Conservation (phyloP, 176 grass and related monocot species). For the Pharus latifolius region DNA sequence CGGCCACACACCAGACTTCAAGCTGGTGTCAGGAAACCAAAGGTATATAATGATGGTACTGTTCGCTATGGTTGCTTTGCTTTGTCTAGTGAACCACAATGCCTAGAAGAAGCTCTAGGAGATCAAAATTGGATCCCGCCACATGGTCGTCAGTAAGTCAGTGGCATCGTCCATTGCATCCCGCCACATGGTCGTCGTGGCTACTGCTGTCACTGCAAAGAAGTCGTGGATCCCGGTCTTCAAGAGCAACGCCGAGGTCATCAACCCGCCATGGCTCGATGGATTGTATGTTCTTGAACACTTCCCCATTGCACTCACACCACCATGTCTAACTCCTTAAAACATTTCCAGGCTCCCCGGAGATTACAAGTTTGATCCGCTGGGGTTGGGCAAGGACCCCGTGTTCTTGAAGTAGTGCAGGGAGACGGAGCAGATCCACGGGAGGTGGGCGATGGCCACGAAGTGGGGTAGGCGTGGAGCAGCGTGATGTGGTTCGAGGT, state of each 20-base stretch:
- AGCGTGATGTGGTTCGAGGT: constrained; percentile 92
- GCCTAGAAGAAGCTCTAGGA: too few species aligned
- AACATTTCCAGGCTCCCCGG: constrained; percentile 74
- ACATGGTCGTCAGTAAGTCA: too few species aligned
- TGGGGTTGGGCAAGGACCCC: constrained; percentile 90
- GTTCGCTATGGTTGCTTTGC: too few species aligned
- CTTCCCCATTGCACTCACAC: too few species aligned
- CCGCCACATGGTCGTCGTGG: constrained; percentile 36
- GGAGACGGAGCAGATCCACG: constrained; percentile 95
- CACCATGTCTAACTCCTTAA: too few species aligned
- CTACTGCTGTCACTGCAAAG: constrained; percentile 42
- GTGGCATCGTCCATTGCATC: too few species aligned
- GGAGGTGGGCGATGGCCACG: constrained; percentile 88
- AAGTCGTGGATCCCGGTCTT: constrained; percentile 89
- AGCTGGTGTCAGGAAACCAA: too few species aligned
- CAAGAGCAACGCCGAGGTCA: constrained; percentile 66
- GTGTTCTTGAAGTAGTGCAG: constrained; percentile 97
- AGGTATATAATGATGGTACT: too few species aligned
- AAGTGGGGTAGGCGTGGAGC: constrained; percentile 95
- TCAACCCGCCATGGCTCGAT: constrained; percentile 89
- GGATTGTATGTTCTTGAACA: constrained; percentile 79
- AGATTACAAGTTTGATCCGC: constrained; percentile 84
- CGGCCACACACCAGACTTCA: too few species aligned
- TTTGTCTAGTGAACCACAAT: too few species aligned
- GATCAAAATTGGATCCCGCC: too few species aligned